Evolutionary conservation across 371 early-diverging fungal genomes (phyloP).

Genomic region (Homolaphlyctis polyrhiza): DNA sequence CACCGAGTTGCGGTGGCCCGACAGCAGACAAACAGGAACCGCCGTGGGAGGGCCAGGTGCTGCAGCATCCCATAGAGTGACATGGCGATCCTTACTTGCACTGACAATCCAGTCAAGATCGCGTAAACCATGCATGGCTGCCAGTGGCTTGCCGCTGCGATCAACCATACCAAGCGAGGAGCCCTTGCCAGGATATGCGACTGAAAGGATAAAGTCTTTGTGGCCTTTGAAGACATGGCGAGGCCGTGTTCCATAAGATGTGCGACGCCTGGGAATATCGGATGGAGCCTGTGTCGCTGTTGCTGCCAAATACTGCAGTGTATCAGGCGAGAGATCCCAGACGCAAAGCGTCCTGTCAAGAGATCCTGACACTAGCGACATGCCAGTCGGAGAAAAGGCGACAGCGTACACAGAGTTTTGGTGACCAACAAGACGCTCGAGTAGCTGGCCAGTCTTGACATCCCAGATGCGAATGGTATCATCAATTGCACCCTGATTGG

Average conservation of each 20-base stretch:
- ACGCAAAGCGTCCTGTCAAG: slow-evolving; percentile 93
- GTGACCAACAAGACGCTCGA: slow-evolving; percentile 93
- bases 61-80: slow-evolving; percentile 91
- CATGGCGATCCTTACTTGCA: slow-evolving; percentile 92
- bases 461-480: slow-evolving; percentile 95
- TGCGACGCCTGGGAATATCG: slow-evolving; percentile 9
- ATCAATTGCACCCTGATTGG: slow-evolving; percentile 49
- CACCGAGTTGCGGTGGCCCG: slow-evolving; percentile 98
- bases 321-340: slow-evolving; percentile 75
- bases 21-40: slow-evolving; percentile 58
- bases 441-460: slow-evolving; percentile 65
- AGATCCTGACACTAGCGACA: slow-evolving; percentile 84
- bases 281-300: neutral
- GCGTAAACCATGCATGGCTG: neutral
- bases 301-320: slow-evolving; percentile 16
- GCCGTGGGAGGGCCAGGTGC: neutral
- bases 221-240: slow-evolving; percentile 57
- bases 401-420: slow-evolving; percentile 95
- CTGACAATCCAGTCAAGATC: slow-evolving; percentile 81
- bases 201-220: slow-evolving; percentile 94
- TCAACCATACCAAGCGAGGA: slow-evolving; percentile 29
- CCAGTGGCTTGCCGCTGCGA: slow-evolving; percentile 16
- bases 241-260: slow-evolving; percentile 25
- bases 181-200: slow-evolving; percentile 77
- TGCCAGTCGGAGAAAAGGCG: slow-evolving; percentile 93